Evolutionary conservation across 306 rosid genomes (phyloP).

Genomic region (Malus fusca): DNA sequence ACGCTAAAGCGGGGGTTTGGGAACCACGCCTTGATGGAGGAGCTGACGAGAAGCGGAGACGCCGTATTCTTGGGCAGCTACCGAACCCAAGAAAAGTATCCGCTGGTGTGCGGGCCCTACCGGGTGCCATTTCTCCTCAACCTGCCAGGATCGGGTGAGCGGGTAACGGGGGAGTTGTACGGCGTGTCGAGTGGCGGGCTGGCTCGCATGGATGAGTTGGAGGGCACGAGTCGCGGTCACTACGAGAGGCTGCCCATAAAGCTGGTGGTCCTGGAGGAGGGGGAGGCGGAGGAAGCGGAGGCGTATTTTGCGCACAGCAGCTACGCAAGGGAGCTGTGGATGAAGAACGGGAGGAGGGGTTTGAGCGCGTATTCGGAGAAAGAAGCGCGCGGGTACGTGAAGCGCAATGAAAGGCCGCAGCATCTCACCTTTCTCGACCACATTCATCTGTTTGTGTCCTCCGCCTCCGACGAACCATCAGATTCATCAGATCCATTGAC

Average conservation of each 20-base stretch:
- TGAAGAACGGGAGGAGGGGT: slow-evolving; percentile 42
- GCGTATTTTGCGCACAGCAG: slow-evolving; percentile 61
- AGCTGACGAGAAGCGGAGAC: slow-evolving; percentile 54
- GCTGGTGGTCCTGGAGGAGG: background rate
- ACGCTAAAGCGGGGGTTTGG: slow-evolving; percentile 58
- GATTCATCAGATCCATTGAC: too few species aligned
- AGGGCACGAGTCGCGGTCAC: slow-evolving; percentile 55
- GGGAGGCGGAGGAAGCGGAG: slow-evolving; percentile 25
- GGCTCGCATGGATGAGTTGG: slow-evolving; percentile 48
- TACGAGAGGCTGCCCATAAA: slow-evolving; percentile 52
- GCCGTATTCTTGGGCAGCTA: slow-evolving; percentile 47
- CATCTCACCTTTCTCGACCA: slow-evolving; percentile 62
- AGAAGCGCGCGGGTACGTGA: slow-evolving; percentile 59
- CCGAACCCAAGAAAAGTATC: slow-evolving; percentile 36
- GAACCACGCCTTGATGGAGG: slow-evolving; percentile 59
- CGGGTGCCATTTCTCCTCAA: slow-evolving; percentile 68
- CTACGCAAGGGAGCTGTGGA: slow-evolving; percentile 67
- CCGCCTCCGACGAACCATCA: background rate
- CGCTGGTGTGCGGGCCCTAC: slow-evolving; percentile 74
- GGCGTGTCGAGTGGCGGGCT: slow-evolving; percentile 42
- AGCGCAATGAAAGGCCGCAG: slow-evolving; percentile 74
- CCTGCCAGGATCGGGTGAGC: slow-evolving; percentile 50
- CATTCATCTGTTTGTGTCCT: slow-evolving; percentile 46
- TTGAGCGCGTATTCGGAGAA: slow-evolving; percentile 44
- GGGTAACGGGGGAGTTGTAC: slow-evolving; percentile 62